phyloP scores from a whole-genome alignment of 352 stramenopile species.

The Globisporangium alternatum region DNA sequence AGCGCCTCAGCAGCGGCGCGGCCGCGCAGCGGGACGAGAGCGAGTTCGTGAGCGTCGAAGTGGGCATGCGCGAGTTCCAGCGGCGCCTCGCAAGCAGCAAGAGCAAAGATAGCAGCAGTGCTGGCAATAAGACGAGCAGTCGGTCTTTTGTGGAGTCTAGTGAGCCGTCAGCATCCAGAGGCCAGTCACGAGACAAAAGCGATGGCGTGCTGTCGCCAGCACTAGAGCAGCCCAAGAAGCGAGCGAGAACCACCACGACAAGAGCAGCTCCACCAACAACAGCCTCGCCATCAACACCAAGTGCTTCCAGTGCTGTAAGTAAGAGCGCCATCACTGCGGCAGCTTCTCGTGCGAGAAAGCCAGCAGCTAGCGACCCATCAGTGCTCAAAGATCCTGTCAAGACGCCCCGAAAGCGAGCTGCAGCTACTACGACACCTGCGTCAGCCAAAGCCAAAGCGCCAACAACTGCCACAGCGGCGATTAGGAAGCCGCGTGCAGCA shows the following conservation, averaged over 20 bases:
- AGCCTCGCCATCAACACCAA: not conserved
- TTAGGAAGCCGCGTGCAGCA: conserved; percentile 2
- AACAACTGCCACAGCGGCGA: not conserved
- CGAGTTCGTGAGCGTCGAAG: conserved; percentile 74
- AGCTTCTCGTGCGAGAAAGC: not conserved
- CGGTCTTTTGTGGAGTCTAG: not conserved
- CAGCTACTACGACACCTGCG: not conserved
- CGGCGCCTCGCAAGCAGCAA: conserved; percentile 40
- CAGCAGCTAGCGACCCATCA: not conserved
- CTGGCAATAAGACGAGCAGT: conserved; percentile 8
- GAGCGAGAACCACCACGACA: conserved; percentile 1
- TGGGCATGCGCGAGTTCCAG: conserved; percentile 68
- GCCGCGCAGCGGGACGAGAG: conserved; percentile 30
- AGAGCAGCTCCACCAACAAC: not conserved
- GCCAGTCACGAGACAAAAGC: not conserved
- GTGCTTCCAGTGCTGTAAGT: not conserved
- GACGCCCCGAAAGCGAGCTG: conserved; percentile 5
- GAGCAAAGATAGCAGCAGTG: not conserved
- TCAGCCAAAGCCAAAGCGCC: not conserved
- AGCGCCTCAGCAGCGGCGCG: conserved; percentile 17
- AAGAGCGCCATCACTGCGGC: not conserved
- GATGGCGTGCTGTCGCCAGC: not conserved
- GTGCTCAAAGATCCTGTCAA: conserved; percentile 1
- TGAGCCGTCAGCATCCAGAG: not conserved
- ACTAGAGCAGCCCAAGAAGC: conserved; percentile 8